These are phyloP conservation scores for Aureobasidium melanogenum DNA, from an alignment of 2,329 filamentous ascomycete genomes.

Conservation along the genomic window DNA sequence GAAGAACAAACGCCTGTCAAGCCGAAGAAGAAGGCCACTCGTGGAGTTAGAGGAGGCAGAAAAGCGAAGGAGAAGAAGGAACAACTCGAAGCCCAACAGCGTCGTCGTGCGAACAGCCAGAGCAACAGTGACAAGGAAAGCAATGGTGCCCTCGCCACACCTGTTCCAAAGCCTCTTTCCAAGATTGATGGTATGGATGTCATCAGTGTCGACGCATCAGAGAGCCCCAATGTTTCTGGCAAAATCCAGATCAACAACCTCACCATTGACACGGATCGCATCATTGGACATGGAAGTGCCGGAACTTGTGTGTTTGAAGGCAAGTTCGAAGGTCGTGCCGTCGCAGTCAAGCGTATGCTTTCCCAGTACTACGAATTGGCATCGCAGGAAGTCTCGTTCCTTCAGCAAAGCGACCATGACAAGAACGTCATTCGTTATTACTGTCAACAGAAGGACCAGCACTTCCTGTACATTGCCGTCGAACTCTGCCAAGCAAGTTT, in stretches of 20 bases:
- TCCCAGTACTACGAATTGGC: conserved; percentile 94
- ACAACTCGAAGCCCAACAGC: conserved; percentile 15
- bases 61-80: conserved; percentile 24
- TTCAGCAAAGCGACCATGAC: conserved; percentile 91
- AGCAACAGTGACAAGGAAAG: conserved; percentile 14
- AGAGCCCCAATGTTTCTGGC: conserved; percentile 34
- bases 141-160: conserved; percentile 21
- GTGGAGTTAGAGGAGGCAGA: conserved; percentile 32
- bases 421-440: conserved; percentile 96
- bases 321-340: conserved; percentile 84
- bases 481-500: conserved; percentile 91
- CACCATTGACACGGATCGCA: conserved; percentile 49
- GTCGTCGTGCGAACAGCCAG: conserved; percentile 11
- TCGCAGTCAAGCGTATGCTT: conserved; percentile 94
- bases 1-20: conserved; percentile 14
- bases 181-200: conserved; percentile 27
- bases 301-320: conserved; percentile 95
- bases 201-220: conserved; percentile 35
- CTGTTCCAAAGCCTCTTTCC: conserved; percentile 21
- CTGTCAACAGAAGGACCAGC: conserved; percentile 77
- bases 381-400: conserved; percentile 80
- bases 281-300: conserved; percentile 73
- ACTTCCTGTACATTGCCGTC: conserved; percentile 91
- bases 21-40: conserved; percentile 40
- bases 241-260: conserved; percentile 52